A percentile compares a stretch with the other conserved stretches of the same genome.
phyloP scores from a whole-genome alignment of 768 basidiomycete genomes.

The Mrakia gelida region DNA sequence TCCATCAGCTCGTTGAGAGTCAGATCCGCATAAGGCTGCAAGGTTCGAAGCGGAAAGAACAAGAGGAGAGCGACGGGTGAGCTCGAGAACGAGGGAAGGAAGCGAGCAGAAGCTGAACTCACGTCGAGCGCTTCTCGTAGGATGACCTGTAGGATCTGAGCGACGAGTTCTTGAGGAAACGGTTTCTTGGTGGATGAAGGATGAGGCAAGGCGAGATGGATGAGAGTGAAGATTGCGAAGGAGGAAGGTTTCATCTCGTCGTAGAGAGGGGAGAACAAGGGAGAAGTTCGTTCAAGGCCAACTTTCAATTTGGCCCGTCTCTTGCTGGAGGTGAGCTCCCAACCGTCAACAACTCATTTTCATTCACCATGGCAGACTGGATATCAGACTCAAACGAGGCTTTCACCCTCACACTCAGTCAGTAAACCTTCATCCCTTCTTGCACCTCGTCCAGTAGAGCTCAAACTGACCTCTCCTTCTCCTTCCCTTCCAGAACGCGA shows the following conservation, averaged over 20 bases:
- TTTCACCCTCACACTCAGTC: constrained; percentile 69
- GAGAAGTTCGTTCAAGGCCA: too few species aligned
- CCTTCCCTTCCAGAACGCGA: constrained; percentile 16
- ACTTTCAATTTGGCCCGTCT: neutral
- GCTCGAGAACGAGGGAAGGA: neutral
- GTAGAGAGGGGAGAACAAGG: too few species aligned
- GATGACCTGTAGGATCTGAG: constrained; percentile 22
- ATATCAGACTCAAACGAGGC: constrained; percentile 74
- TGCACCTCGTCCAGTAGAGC: neutral
- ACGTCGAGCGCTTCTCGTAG: constrained; percentile 16
- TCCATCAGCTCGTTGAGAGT: constrained; percentile 11
- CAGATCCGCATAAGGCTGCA: neutral
- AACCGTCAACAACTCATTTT: neutral
- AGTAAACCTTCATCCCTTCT: neutral
- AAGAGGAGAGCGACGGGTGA: neutral
- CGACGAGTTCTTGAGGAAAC: neutral
- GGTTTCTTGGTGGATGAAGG: neutral
- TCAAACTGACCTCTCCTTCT: neutral
- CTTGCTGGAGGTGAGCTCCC: too few species aligned
- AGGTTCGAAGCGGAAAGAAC: neutral
- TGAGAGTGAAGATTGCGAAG: constrained; percentile 9
- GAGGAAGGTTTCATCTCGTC: constrained; percentile 8
- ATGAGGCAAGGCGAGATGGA: constrained; percentile 2
- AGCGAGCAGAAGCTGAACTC: neutral
- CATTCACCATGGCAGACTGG: constrained; percentile 51